Base-by-base conservation (phyloP, 306 rosid species). In the Cucumis hystrix region DNA sequence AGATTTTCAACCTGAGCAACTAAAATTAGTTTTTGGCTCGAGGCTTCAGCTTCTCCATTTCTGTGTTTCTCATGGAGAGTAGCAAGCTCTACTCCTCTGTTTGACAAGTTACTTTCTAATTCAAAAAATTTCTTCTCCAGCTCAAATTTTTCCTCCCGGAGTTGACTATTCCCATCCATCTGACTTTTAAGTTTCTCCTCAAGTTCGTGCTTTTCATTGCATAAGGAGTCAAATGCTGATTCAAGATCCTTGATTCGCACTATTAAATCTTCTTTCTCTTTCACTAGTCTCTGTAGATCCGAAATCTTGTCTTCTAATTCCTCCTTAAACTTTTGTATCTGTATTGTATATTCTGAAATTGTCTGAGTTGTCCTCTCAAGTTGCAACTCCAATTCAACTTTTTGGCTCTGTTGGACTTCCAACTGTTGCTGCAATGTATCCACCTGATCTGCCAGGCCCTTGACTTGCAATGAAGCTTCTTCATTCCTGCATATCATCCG, bases 281-380 rank as follows among this genome's bases (percentile, higher is more conserved):
- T 84, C 58, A 76, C 40, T 73, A 83, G 40, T 79, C 45, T 86
- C 86, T 84, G 88, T 40, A 88, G 86, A 59, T 86, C 89, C 30
- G 79, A 49, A 55, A 79, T 68, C 86, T 80, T 91, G 72, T 77
- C 79, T 52, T 74, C 84, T 28, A 88, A 80, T 75, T 88, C 92
- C 78, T 93, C 94, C 67, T 87, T 85, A 75, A 90, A 84, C 74
- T 37, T 78, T 86, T 89, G 91, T 39, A 91, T 63, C 79, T 89
- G 91, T 66, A 83, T 82, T 79, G 74, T 71, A 65, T 70, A 65
- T 76, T 87, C 86, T 0, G 92, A 87, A 72, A 74, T 86, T 83
- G 82, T 87, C 78, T 21, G 86, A 49, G 80, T 78, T 75, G 85
- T 88, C 60, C 77, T 86, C 81, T 73, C 88, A 13, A 88, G 78